Evolutionary conservation across 1,284 basidiomycete species (phyloP).

Genomic region (Moniliophthora roreri): DNA sequence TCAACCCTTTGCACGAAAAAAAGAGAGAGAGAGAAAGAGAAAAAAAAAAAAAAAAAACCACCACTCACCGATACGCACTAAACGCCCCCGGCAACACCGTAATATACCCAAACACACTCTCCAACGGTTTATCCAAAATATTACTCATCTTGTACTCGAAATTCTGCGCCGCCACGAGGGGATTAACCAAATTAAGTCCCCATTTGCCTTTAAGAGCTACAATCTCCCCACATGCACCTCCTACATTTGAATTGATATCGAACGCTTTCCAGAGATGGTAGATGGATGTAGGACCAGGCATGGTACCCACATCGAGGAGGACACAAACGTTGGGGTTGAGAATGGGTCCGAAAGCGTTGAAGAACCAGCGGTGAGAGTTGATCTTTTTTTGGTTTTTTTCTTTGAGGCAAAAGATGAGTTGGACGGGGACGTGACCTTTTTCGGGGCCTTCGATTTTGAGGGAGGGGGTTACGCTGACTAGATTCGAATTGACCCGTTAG

Average conservation of each 20-base stretch:
- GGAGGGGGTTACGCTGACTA: conserved; percentile 80
- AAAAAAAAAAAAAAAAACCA: too few species aligned
- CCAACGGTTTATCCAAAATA: conserved; percentile 88
- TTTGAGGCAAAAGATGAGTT: conserved; percentile 94
- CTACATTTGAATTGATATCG: conserved; percentile 94
- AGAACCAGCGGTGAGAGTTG: conserved; percentile 60
- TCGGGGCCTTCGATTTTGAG: conserved; percentile 84
- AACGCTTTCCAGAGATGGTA: conserved; percentile 98
- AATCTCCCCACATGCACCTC: conserved; percentile 97
- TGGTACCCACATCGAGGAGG: conserved; percentile 92
- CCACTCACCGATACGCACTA: conserved; percentile 90
- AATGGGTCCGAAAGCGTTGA: conserved; percentile 82
- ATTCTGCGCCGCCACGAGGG: conserved; percentile 88
- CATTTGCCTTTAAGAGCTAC: conserved; percentile 89
- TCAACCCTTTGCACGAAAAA: too few species aligned
- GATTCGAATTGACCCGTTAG: conserved; percentile 18
- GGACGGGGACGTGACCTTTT: conserved; percentile 82
- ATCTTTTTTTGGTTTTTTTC: conserved; percentile 93
- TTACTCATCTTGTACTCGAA: conserved; percentile 98
- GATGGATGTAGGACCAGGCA: conserved; percentile 86
- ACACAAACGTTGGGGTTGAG: conserved; percentile 90
- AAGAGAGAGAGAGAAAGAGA: too few species aligned
- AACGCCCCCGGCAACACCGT: conserved; percentile 93
- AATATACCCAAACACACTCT: conserved; percentile 89
- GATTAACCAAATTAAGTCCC: conserved; percentile 77